Base-by-base conservation (phyloP, 306 rosid species). In the Citrullus amarus region DNA sequence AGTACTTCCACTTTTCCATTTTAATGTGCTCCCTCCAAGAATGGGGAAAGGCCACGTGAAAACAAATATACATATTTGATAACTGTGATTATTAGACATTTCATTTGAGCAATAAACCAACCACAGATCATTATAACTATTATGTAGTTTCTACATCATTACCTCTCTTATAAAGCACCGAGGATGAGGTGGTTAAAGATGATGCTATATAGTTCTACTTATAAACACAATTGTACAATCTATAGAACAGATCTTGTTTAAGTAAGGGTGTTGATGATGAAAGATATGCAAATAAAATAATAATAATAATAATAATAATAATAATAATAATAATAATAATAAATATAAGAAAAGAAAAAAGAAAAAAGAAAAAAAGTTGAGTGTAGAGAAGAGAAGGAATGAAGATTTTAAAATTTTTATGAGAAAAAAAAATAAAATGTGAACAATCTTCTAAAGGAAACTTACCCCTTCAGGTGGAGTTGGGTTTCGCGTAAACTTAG, bases 381-480 rank as follows among this genome's bases (percentile, higher is more conserved):
- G 1, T 43, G 75, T 44, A 69, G 55, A 10, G 34, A n/a, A 22
- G 57, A 46, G 39, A 70, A 70, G 76, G 58, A 71, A 46, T 50
- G 44, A 51, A 25, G 18, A 71, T 14, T 5, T 34, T 17, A 53
- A 48, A 16, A 15, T 15, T 7, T 15, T 53, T 53, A 53, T 2
- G 2, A 8, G 50, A 50, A 48, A 9, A 71, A 25, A 25, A 25
- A 25, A 25, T 25, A 0, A 25, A 14, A 46, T 13, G 14, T 48
- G 13, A 71, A 71, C 77, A 7, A 8, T 73, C 77, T 28, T 73
- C 43, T 28, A 28, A 73, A 73, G 54, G 9, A 20, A 61, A 82
- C 87, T 89, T 88, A 95, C 98, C 93, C 98, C 99, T 20, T 85
- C 7, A 79, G 97, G 97, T 54, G 99, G 99, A 85, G 89, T 65